Base-by-base conservation (phyloP, 805 yeast species). In the Zygoascus bituminiphila region DNA sequence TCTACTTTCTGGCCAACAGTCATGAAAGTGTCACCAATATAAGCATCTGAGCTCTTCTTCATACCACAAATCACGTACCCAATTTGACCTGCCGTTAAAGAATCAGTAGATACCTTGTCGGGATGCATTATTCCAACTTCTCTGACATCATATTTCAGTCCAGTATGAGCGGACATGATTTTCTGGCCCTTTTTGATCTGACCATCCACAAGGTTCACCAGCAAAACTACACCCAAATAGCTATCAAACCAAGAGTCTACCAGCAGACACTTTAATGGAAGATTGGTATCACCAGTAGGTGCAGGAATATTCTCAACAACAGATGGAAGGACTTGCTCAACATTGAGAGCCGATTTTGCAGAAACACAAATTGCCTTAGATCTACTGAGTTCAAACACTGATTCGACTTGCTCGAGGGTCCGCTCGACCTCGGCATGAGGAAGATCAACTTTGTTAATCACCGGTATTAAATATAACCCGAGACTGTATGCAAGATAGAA, bases 171-270 rank as follows among this genome's bases (percentile, higher is more conserved):
- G 7, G 94, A 83, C 44, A 80, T 65, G 35, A 91, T 72, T 59
- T 78, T 83, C 64, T 80, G 81, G 12, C 96, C 95, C 58, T 79
- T 81, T 51, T 75, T 76, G 15, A 91, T 69, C 2, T 66, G 60
- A 1, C 98, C 98, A 64, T 91, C 97, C 3, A 82, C 94, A 5
- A 89, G 77, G 61, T 86, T 78, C 1, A 91, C 84, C 42, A 91
- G 69, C 67, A 89, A 72, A 2, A 93, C 86, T 4, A 91, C 98
- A 1, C 98, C 98, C 9, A 86, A 76, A 58, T 87, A 93, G 2
- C 87, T 74, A 62, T 91, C 98, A 62, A 88, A 93, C 98, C 98
- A 91, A 2, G 97, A 89, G 63, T 91, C 98, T n/a, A 91, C 95
- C 44, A 91, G 70, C 49, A 91, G 76, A 0, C 88, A 85, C 54